A percentile compares a stretch with the other conserved stretches of the same genome.
phyloP scores from a whole-genome alignment of 2,329 filamentous ascomycete species.

The Neopestalotiopsis sp. region DNA sequence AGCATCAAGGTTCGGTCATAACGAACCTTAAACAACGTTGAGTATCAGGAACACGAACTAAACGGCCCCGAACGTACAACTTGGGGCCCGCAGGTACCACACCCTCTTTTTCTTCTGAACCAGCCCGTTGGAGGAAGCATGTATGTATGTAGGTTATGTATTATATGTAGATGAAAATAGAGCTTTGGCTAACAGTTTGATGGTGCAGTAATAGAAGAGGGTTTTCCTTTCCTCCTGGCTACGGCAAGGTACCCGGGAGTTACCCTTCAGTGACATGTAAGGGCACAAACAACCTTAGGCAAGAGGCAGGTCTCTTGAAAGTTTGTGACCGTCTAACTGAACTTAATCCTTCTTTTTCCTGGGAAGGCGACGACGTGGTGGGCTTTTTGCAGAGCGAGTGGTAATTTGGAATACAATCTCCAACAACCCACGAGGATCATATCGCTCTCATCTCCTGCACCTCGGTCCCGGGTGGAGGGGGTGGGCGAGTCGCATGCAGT shows the following conservation, averaged over 20 bases:
- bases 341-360: slow-evolving; percentile 6
- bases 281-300: neutral
- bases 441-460: neutral
- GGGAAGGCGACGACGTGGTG: neutral
- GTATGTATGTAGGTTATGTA: neutral
- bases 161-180: neutral
- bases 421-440: neutral
- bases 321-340: neutral
- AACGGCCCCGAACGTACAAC: neutral
- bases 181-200: neutral
- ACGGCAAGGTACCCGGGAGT: slow-evolving; percentile 14
- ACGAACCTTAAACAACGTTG: slow-evolving; percentile 1
- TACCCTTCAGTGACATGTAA: slow-evolving; percentile 6
- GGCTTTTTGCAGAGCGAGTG: neutral
- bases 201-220: neutral
- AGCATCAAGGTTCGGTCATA: slow-evolving; percentile 11
- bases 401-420: neutral
- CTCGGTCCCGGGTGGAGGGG: slow-evolving; percentile 2
- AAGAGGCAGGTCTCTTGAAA: neutral
- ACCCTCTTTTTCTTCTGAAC: neutral
- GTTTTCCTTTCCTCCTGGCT: neutral
- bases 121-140: neutral
- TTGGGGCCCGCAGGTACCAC: slow-evolving; percentile 1
- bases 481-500: neutral
- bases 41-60: slow-evolving; percentile 11